Evolutionary conservation across 1,284 basidiomycete species (phyloP).

Genomic region (Albatrellus sp.): DNA sequence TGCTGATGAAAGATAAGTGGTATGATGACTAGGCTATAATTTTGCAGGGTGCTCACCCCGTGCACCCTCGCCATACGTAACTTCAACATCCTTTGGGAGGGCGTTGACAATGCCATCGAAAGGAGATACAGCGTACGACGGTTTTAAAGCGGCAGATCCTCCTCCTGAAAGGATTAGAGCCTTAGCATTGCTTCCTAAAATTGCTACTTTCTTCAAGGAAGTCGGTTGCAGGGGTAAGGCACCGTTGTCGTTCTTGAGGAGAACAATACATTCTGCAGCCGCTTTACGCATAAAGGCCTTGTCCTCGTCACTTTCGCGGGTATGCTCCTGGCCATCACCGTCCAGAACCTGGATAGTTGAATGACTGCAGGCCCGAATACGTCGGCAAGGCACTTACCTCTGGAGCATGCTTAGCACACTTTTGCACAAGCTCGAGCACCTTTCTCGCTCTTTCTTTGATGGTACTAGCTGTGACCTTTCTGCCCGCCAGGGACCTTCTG

Average conservation of each 20-base stretch:
- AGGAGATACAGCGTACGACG: conserved; percentile 37
- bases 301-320: conserved; percentile 40
- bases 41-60: conserved; percentile 33
- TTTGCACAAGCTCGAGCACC: conserved; percentile 46
- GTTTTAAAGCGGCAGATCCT: conserved; percentile 33
- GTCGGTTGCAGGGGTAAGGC: conserved; percentile 28
- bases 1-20: conserved; percentile 23
- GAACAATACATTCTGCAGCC: conserved; percentile 53
- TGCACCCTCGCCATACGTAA: conserved; percentile 44
- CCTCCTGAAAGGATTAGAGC: conserved; percentile 38
- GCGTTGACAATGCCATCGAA: conserved; percentile 45
- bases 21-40: neutral
- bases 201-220: conserved; percentile 10
- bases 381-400: conserved; percentile 3
- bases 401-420: conserved; percentile 41
- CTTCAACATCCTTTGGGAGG: conserved; percentile 26
- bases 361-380: neutral
- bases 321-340: conserved; percentile 50
- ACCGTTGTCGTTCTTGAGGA: conserved; percentile 53
- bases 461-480: conserved; percentile 39
- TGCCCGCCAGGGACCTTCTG: conserved; percentile 40
- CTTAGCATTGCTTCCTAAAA: conserved; percentile 12
- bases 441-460: conserved; percentile 45
- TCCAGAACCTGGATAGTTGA: conserved; percentile 30
- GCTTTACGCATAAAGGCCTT: conserved; percentile 44